Evolutionary conservation across 108 stramenopile genomes (phyloP), one percentile per base, ranked within the genome.

Genomic region (Fistulifera solaris): DNA sequence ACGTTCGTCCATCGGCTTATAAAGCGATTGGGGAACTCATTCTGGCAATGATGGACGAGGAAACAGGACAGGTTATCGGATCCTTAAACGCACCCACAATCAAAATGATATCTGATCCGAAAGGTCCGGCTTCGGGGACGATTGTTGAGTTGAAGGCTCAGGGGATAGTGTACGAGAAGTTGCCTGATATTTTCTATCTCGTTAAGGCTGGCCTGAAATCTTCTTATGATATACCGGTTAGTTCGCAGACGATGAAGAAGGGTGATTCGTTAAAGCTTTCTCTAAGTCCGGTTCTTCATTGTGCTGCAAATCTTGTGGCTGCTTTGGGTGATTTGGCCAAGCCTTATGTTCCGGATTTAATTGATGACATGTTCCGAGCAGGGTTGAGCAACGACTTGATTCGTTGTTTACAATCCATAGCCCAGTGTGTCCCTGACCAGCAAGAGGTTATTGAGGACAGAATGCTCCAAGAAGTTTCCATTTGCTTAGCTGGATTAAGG

Each of bases 341-440:
- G 12, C 81, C 88, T 1, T 87, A 94, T 62, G 61, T 87, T 12
- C 28, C 62, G 22, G 69, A 55, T 10, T 59, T 98, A 14, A 67
- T 98, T 15, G 92, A 95, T 42, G 78, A 89, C 42, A 89, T 98
- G 77, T 96, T 99, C 64, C 52, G 71, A 42, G 73, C 83, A 17
- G 96, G 97, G 0, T 58, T 99, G 40, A 81, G 77, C 54, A 74
- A 78, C 39, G 65, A 85, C 40, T 78, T 99, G 47, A 96, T 97
- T 45, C 61, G 82, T 24, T 91, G 94, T 24, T 60, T 99, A 4
- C 68, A 80, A 22, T 87, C 88, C 6, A 80, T 99, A 47, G 75
- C 81, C 6, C 45, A 65, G 40, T 66, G 72, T 55, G 47, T 96
- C 5, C 97, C 97, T 7, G 76, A 80, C 19, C 58, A 80, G 35